Evolutionary conservation across 2,329 filamentous ascomycete species (phyloP).

Genomic region (Fusarium torreyae): DNA sequence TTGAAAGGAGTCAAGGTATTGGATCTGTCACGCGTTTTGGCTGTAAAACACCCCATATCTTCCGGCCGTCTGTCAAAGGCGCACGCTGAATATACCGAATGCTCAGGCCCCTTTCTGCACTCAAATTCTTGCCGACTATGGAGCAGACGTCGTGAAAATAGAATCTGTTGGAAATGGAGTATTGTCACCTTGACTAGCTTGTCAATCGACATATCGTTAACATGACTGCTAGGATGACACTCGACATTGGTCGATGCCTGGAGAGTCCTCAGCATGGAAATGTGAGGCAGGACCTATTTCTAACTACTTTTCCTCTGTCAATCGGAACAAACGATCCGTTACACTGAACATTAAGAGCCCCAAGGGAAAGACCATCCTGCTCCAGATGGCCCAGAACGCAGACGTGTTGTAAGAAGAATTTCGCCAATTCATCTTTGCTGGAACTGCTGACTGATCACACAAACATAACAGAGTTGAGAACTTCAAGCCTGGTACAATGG

Average conservation of each 20-base stretch:
- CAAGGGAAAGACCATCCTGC: neutral
- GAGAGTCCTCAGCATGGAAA: neutral
- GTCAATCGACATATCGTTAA: neutral
- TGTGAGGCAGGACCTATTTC: neutral
- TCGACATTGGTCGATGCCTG: slow-evolving; percentile 4
- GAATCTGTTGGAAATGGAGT: neutral
- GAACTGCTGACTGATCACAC: neutral
- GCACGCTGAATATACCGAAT: too few relatives aligned
- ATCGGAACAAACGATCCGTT: neutral
- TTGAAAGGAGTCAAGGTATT: too few relatives aligned
- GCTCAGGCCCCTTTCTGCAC: neutral
- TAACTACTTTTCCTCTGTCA: neutral
- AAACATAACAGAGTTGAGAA: neutral
- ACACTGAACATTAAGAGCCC: neutral
- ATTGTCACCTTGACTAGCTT: too few relatives aligned
- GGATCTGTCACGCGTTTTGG: too few relatives aligned
- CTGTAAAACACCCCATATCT: too few relatives aligned
- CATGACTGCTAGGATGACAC: neutral
- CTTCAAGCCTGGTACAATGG: slow-evolving; percentile 4
- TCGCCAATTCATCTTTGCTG: too few relatives aligned
- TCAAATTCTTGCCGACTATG: neutral
- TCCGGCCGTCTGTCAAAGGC: too few relatives aligned
- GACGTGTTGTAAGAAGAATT: neutral
- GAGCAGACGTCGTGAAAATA: neutral
- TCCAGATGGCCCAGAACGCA: neutral